phyloP scores from a whole-genome alignment of 768 basidiomycete genomes.

The Calocera viscosa region DNA sequence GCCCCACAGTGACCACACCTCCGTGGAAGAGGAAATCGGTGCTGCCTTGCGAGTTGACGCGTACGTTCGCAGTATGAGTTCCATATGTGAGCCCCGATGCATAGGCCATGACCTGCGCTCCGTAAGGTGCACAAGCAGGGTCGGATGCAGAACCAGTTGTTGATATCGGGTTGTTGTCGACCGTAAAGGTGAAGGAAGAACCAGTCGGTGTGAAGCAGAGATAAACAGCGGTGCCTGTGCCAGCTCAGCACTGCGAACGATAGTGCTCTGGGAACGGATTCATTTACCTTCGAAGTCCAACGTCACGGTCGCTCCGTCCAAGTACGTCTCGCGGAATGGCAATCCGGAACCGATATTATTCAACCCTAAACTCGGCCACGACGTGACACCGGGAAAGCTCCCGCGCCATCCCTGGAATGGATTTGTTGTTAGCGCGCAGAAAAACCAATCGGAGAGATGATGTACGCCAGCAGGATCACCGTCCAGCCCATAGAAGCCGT shows the following conservation, averaged over 20 bases:
- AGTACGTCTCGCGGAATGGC: neutral
- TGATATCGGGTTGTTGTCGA: neutral
- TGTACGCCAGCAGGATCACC: neutral
- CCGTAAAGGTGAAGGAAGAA: neutral
- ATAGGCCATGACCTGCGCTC: neutral
- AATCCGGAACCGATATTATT: neutral
- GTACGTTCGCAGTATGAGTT: neutral
- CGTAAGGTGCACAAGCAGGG: neutral
- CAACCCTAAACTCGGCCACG: neutral
- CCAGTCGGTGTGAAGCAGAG: neutral
- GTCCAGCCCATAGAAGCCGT: neutral
- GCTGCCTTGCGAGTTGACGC: neutral
- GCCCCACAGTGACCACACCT: neutral
- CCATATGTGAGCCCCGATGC: neutral
- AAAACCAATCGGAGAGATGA: neutral
- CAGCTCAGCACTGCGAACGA: neutral
- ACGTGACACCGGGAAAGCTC: neutral
- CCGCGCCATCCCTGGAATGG: neutral
- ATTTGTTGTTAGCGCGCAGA: neutral
- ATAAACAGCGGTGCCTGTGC: neutral
- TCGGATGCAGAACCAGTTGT: neutral
- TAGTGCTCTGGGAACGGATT: neutral
- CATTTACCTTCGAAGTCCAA: neutral
- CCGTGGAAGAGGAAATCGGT: neutral
- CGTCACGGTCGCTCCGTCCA: neutral